phyloP scores from a whole-genome alignment of 148 eudicot species.

The Spergularia bocconei region DNA sequence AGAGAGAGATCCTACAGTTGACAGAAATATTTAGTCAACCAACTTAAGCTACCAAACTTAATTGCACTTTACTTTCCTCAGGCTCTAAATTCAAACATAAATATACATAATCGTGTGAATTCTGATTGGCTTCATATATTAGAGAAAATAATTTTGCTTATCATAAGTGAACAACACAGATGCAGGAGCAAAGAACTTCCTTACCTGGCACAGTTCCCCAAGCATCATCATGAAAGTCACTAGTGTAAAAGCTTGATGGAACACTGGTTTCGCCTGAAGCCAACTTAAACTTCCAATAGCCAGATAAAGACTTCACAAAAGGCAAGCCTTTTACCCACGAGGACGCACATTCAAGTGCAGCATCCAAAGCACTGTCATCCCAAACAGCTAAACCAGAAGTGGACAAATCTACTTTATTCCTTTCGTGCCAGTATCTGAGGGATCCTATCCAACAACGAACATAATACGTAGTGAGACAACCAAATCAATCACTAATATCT shows the following conservation, averaged over 20 bases:
- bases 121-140: background rate
- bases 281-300: conserved; percentile 80
- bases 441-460: conserved; percentile 45
- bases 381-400: conserved; percentile 64
- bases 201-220: conserved; percentile 90
- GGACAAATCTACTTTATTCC: conserved; percentile 66
- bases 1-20: background rate
- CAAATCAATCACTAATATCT: background rate
- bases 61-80: background rate
- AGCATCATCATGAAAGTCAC: conserved; percentile 62
- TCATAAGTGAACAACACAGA: background rate
- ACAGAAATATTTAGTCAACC: background rate
- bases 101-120: background rate
- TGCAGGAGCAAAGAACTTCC: background rate
- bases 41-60: background rate
- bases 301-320: conserved; percentile 84
- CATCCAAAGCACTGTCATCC: conserved; percentile 84
- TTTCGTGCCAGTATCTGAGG: conserved; percentile 77
- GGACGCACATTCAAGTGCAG: conserved; percentile 82
- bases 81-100: background rate
- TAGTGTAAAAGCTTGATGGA: conserved; percentile 53
- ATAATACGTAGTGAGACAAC: background rate
- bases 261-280: conserved; percentile 51
- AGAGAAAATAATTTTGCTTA: background rate
- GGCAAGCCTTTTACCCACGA: conserved; percentile 90